phyloP scores from a whole-genome alignment of 1,139 yeast genomes.

The Pichia sp. region DNA sequence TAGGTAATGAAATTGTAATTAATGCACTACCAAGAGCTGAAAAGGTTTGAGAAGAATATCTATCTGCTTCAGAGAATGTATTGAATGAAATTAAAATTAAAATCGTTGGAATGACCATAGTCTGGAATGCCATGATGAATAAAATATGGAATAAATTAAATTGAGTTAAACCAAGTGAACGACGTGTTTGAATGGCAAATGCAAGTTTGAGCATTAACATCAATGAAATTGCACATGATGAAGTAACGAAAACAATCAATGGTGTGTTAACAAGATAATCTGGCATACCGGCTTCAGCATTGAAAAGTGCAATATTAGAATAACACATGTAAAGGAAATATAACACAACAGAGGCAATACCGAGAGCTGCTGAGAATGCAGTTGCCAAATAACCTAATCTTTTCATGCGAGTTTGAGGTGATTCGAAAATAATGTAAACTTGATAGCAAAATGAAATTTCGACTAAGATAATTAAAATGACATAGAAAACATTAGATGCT shows the following conservation, averaged over 20 bases:
- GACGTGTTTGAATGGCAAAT: conserved; percentile 67
- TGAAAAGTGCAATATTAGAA: conserved; percentile 37
- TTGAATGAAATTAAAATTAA: conserved; percentile 36
- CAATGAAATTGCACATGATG: conserved; percentile 61
- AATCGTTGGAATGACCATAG: conserved; percentile 74
- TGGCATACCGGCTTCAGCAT: conserved; percentile 23
- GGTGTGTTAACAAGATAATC: conserved; percentile 45
- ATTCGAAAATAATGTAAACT: conserved; percentile 61
- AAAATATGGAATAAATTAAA: conserved; percentile 81
- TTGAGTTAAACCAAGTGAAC: conserved; percentile 74
- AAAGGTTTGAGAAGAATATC: conserved; percentile 23
- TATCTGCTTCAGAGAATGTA: conserved; percentile 14
- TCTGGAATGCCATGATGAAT: conserved; percentile 78
- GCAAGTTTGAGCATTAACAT: conserved; percentile 60
- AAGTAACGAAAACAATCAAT: conserved; percentile 61
- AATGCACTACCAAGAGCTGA: conserved; percentile 32
- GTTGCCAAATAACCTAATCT: conserved; percentile 42
- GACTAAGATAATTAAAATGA: conserved; percentile 56
- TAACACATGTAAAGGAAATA: conserved; percentile 48
- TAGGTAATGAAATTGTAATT: conserved; percentile 65
- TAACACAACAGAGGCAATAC: conserved; percentile 49
- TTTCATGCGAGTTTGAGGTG: conserved; percentile 41
- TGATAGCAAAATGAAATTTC: conserved; percentile 71
- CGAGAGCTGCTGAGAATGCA: conserved; percentile 41
- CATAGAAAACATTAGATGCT: conserved; percentile 59